Conservation (phyloP, 2,329 filamentous ascomycete genomes). For the Dothidotthia symphoricarpi region DNA sequence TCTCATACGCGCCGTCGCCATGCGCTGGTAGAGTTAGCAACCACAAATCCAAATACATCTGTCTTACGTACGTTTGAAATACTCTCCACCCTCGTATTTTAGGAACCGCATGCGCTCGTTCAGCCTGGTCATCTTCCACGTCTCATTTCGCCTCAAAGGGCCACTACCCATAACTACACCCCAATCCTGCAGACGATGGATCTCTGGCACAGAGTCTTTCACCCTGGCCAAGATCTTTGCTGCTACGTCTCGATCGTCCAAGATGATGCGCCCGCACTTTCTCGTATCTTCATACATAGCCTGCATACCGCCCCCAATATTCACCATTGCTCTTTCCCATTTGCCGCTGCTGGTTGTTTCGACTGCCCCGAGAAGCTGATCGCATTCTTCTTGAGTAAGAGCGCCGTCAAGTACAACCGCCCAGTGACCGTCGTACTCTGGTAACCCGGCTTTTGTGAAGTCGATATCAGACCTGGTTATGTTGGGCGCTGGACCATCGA, state of each 20-base stretch:
- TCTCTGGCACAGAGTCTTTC: constrained; percentile 47
- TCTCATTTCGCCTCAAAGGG: constrained; percentile 45
- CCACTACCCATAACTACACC: constrained; percentile 47
- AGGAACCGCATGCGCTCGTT: constrained; percentile 77
- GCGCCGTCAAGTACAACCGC: constrained; percentile 64
- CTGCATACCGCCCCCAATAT: constrained; percentile 63
- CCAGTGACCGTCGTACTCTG: constrained; percentile 55
- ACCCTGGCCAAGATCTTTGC: constrained; percentile 62
- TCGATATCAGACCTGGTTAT: constrained; percentile 54
- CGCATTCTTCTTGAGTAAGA: constrained; percentile 63
- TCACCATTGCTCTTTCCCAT: constrained; percentile 70
- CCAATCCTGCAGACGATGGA: constrained; percentile 45
- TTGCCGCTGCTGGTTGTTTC: constrained; percentile 34
- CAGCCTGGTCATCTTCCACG: constrained; percentile 50
- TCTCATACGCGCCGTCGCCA: constrained; percentile 64
- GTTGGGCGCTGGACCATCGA: constrained; percentile 47
- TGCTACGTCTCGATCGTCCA: constrained; percentile 63
- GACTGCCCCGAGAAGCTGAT: constrained; percentile 28
- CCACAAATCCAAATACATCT: background rate
- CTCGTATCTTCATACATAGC: constrained; percentile 57
- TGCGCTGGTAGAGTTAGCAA: constrained; percentile 52
- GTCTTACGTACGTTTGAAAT: constrained; percentile 56
- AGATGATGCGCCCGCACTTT: constrained; percentile 74
- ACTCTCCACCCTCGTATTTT: constrained; percentile 69
- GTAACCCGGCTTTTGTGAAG: constrained; percentile 50